phyloP scores from a whole-genome alignment of 805 yeast species.

The Yarrowia sp. region DNA sequence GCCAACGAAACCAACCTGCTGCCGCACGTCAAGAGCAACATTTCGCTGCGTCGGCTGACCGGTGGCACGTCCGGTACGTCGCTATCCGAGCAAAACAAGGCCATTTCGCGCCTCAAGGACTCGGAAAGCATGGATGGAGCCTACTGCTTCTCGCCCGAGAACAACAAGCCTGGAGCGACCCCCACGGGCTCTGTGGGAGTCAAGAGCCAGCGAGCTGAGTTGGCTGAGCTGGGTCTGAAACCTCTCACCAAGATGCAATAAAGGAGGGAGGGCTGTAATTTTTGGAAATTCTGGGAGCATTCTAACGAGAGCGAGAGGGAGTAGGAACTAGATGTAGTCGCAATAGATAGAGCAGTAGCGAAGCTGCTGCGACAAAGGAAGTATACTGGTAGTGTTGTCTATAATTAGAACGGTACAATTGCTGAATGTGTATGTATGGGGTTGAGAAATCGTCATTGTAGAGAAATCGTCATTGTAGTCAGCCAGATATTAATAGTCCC shows the following conservation, averaged over 20 bases:
- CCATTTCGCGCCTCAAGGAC: slow-evolving; percentile 17
- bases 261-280: background rate
- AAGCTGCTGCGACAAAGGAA: background rate
- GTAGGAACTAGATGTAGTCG: background rate
- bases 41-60: slow-evolving; percentile 20
- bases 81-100: slow-evolving; percentile 12
- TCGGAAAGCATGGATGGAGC: slow-evolving; percentile 25
- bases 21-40: slow-evolving; percentile 36
- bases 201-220: slow-evolving; percentile 15
- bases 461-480: too few species aligned
- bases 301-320: background rate
- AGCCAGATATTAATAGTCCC: too few species aligned
- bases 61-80: slow-evolving; percentile 31
- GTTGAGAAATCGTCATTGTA: too few species aligned
- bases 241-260: slow-evolving; percentile 22
- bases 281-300: background rate
- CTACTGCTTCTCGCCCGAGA: slow-evolving; percentile 20
- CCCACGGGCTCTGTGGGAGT: slow-evolving; percentile 21
- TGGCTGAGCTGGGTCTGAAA: slow-evolving; percentile 17
- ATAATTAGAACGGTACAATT: too few species aligned
- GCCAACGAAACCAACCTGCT: slow-evolving; percentile 39
- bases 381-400: too few species aligned
- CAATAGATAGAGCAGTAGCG: slow-evolving; percentile 6
- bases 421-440: too few species aligned
- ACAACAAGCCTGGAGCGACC: slow-evolving; percentile 4